These are phyloP conservation scores for Colletotrichum camelliae DNA, from an alignment of 2,329 filamentous ascomycete species.

Conservation along the genomic window DNA sequence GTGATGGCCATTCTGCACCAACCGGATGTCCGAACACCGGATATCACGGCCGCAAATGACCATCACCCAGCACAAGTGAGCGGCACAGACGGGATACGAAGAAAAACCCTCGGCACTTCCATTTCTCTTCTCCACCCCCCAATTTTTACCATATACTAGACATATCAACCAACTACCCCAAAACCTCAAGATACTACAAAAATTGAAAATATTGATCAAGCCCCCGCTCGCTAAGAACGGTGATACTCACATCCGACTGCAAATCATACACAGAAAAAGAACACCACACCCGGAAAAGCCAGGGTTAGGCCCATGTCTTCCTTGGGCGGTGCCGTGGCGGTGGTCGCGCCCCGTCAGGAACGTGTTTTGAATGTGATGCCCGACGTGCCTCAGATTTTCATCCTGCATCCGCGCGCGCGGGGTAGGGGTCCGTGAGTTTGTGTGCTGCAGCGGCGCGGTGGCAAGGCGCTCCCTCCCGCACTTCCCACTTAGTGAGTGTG, in stretches of 20 bases:
- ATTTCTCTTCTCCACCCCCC: neutral
- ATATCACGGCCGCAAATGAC: neutral
- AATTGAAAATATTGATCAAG: neutral
- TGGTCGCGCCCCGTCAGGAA: neutral
- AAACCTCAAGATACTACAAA: neutral
- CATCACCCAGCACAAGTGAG: neutral
- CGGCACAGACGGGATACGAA: neutral
- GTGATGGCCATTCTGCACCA: neutral
- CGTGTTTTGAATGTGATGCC: slow-evolving; percentile 2
- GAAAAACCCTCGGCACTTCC: neutral
- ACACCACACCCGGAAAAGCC: neutral
- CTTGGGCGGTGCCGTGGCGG: neutral
- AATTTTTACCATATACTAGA: slow-evolving; percentile 12
- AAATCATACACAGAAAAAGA: neutral
- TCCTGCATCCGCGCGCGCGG: neutral
- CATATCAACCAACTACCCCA: neutral
- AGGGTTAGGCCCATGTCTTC: neutral
- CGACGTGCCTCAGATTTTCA: neutral
- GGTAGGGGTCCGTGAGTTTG: neutral
- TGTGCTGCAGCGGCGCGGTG: neutral
- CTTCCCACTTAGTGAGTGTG: neutral
- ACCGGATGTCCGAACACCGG: neutral
- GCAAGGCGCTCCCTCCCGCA: neutral
- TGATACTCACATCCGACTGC: neutral
- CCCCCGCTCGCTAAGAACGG: neutral